Percentiles rank a stretch among this genome's conserved stretches.
phyloP scores from a whole-genome alignment of 768 basidiomycete genomes.

The Boletus vermiculosoides region DNA sequence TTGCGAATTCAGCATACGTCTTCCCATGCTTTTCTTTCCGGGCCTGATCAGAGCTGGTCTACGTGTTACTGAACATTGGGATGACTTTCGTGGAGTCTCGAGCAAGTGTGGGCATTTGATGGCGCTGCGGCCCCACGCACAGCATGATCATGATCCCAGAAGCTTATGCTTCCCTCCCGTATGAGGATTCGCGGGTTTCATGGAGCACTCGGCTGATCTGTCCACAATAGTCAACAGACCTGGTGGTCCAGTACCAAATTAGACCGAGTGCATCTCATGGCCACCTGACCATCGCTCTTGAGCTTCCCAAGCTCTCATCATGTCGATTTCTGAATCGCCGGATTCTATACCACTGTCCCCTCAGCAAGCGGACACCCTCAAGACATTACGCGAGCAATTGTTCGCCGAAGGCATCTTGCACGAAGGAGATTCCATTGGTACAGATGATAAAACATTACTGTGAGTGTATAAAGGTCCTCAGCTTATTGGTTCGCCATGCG shows the following conservation, averaged over 20 bases:
- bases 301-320: constrained; percentile 2
- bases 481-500: neutral
- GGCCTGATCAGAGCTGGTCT: neutral
- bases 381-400: constrained; percentile 51
- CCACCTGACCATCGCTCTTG: neutral
- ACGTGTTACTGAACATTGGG: neutral
- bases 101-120: neutral
- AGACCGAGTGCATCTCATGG: neutral
- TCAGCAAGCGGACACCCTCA: constrained; percentile 40
- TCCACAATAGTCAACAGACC: neutral
- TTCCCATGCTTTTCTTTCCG: neutral
- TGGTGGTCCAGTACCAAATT: neutral
- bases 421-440: constrained; percentile 62
- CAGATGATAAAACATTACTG: constrained; percentile 60
- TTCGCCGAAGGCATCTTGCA: constrained; percentile 53
- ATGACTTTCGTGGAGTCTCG: neutral
- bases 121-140: neutral
- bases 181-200: neutral
- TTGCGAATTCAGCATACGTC: neutral
- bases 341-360: constrained; percentile 13
- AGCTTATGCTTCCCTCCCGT: neutral
- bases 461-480: constrained; percentile 30
- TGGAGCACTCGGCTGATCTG: neutral
- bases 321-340: constrained; percentile 11
- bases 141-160: neutral